phyloP scores from a whole-genome alignment of 495 filamentous ascomycete species.

The Trichoderma parareesei region DNA sequence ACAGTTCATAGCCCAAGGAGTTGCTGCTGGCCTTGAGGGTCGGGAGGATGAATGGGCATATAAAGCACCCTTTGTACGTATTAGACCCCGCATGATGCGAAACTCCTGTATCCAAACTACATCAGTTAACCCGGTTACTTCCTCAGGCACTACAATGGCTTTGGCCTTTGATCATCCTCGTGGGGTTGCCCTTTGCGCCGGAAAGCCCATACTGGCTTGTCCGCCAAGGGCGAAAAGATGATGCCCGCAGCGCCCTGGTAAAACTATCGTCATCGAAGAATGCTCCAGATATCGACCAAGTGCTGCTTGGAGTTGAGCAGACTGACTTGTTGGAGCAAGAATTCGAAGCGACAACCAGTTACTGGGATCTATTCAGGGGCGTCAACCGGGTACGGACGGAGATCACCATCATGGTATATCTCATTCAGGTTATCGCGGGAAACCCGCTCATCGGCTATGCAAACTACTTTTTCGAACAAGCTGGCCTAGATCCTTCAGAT shows the following conservation, averaged over 20 bases:
- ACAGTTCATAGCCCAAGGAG: constrained; percentile 53
- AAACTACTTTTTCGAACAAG: constrained; percentile 55
- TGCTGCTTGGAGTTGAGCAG: constrained; percentile 63
- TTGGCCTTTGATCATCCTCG: constrained; percentile 54
- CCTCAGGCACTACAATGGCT: constrained; percentile 56
- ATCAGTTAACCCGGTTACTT: constrained; percentile 36
- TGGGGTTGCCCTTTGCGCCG: constrained; percentile 55
- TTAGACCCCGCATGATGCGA: constrained; percentile 44
- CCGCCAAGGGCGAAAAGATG: constrained; percentile 45
- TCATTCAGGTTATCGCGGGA: constrained; percentile 50
- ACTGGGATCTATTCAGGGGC: constrained; percentile 53
- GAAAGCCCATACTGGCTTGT: constrained; percentile 77
- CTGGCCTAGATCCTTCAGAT: constrained; percentile 40
- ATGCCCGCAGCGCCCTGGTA: constrained; percentile 37
- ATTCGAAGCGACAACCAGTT: constrained; percentile 47
- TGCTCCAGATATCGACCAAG: constrained; percentile 50
- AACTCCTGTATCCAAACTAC: constrained; percentile 32
- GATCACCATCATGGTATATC: constrained; percentile 50
- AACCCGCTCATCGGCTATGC: constrained; percentile 53
- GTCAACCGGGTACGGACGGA: constrained; percentile 53
- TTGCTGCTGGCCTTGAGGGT: constrained; percentile 45
- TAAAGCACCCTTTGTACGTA: constrained; percentile 43
- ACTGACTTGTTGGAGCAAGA: constrained; percentile 58
- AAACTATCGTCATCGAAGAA: constrained; percentile 47
- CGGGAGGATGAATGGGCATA: constrained; percentile 50